Evolutionary conservation across 148 eudicot species (phyloP), one percentile per base, ranked within the genome.

Genomic region (Suaeda aralocaspica): DNA sequence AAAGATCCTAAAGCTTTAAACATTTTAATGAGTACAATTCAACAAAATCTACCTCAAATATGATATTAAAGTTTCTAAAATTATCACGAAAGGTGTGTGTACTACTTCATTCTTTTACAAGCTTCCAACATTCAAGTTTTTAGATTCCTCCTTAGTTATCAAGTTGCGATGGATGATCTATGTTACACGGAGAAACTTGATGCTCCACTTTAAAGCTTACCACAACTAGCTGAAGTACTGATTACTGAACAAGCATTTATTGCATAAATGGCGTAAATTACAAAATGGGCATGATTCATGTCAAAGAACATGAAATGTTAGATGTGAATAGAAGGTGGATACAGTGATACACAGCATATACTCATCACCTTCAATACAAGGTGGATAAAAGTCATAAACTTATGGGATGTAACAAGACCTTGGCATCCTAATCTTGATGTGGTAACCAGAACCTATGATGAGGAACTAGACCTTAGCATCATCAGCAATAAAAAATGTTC

Each of bases 1-100:
- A 72, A 33, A 71, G n/a, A n/a, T n/a, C 25, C 6, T 33, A 66
- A 64, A 59, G 59, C 51, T 30, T 46, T 18, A 60, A 48, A 11
- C 60, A 49, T 24, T 8, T 46, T 18, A 34, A 34, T 21, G 18
- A 36, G 41, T 36, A 8, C 41, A 36, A 36, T 36, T 36, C 41
- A 16, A 29, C 41, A 16, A 66, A 19, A 61, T 29, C 52, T 48
- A 46, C 36, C 48, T 3, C 31, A 57, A 68, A 55, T 2, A 31
- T 24, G 55, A 64, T 24, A 42, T 13, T 51, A 6, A 13, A 36
- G 21, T 24, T 50, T 25, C n/a, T 42, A 9, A 24, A 13, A 4
- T 18, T 34, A 52, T 36, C 41, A 63, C 22, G 11, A 34, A 28
- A 61, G 24, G 53, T 18, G 53, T 21, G 24, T 19, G 18, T 0